phyloP scores from a whole-genome alignment of 192 early-diverging fungal genomes.

The Gonapodya prolifera region DNA sequence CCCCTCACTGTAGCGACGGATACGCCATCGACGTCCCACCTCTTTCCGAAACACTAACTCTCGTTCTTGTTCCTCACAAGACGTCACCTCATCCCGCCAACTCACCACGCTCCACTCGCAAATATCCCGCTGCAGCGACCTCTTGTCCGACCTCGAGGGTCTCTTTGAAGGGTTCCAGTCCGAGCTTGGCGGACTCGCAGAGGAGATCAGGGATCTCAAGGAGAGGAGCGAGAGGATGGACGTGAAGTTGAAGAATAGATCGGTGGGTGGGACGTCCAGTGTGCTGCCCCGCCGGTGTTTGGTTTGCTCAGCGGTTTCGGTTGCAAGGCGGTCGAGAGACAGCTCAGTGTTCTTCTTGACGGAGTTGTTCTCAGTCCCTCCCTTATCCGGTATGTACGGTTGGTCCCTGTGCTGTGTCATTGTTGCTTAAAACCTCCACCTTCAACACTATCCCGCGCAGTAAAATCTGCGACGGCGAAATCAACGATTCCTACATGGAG shows the following conservation, averaged over 20 bases:
- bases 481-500: slow-evolving; percentile 79
- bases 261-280: slow-evolving; percentile 24
- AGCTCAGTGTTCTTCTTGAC: slow-evolving; percentile 63
- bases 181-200: slow-evolving; percentile 75
- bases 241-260: slow-evolving; percentile 70
- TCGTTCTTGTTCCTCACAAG: neutral
- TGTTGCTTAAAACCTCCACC: neutral
- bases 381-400: slow-evolving; percentile 26
- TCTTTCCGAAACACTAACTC: neutral
- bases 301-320: neutral
- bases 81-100: neutral
- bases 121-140: slow-evolving; percentile 43
- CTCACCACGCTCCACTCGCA: neutral
- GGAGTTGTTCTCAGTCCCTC: slow-evolving; percentile 63
- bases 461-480: slow-evolving; percentile 82
- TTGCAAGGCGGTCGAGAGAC: slow-evolving; percentile 48
- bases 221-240: slow-evolving; percentile 68
- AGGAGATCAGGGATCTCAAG: slow-evolving; percentile 79
- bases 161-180: slow-evolving; percentile 73
- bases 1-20: no score
- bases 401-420: no score
- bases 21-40: no score
- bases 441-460: slow-evolving; percentile 12
- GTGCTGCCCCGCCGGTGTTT: neutral
- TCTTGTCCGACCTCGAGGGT: slow-evolving; percentile 74